Conservation (phyloP, 2,329 filamentous ascomycete species). For the Exserohilum turcica region DNA sequence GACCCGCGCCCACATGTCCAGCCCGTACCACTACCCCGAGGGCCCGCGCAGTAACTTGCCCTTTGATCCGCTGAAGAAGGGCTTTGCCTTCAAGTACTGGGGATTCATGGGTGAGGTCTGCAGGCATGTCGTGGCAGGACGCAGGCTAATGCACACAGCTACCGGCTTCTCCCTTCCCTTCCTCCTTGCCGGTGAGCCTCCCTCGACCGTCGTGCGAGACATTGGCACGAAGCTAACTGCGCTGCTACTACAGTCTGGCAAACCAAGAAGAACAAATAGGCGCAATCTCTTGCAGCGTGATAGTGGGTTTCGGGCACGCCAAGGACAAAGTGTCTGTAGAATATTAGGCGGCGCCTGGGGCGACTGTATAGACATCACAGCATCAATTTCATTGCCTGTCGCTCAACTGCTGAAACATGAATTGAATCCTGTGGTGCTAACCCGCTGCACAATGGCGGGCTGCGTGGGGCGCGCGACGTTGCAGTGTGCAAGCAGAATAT, state of each 20-base stretch:
- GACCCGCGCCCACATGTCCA: slow-evolving; percentile 81
- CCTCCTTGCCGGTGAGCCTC: slow-evolving; percentile 65
- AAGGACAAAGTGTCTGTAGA: slow-evolving; percentile 37
- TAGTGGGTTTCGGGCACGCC: slow-evolving; percentile 21
- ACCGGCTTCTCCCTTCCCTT: slow-evolving; percentile 65
- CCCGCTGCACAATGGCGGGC: background rate
- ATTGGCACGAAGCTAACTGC: slow-evolving; percentile 25
- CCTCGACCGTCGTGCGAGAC: background rate
- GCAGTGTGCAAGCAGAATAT: background rate
- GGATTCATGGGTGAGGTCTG: slow-evolving; percentile 68
- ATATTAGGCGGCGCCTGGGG: slow-evolving; percentile 36
- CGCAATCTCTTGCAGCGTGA: slow-evolving; percentile 17
- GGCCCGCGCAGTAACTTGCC: slow-evolving; percentile 93
- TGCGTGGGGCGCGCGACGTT: background rate
- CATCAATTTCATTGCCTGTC: slow-evolving; percentile 46
- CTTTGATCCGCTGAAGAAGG: slow-evolving; percentile 92
- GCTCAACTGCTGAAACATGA: slow-evolving; percentile 9
- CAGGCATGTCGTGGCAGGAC: slow-evolving; percentile 6
- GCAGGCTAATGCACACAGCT: slow-evolving; percentile 54
- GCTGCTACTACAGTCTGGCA: slow-evolving; percentile 62
- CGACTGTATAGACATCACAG: slow-evolving; percentile 42
- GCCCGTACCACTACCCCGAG: slow-evolving; percentile 98
- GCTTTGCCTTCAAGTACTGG: slow-evolving; percentile 85
- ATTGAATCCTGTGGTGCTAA: background rate
- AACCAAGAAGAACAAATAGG: slow-evolving; percentile 64